Evolutionary conservation across 2,329 filamentous ascomycete species (phyloP), one percentile per base, ranked within the genome.

Genomic region (Phialemoniopsis sp.): DNA sequence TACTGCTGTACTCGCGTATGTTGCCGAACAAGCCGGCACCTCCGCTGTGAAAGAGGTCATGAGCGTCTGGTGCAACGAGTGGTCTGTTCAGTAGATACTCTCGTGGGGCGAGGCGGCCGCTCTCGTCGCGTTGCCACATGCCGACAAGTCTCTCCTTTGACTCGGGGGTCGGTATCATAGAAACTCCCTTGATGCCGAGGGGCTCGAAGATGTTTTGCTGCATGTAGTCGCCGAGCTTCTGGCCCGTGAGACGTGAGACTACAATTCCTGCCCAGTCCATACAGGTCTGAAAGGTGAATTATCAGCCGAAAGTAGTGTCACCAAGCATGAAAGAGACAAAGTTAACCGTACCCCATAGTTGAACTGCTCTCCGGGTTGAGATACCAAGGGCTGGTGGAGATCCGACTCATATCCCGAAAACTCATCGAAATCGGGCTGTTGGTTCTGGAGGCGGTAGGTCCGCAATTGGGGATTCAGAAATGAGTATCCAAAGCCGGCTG

Each of bases 11-110:
- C 34, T 86, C 80, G 8, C 67, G 65, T 0, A 80, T 78, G 43
- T 66, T 70, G 0, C 76, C 73, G 50, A 76, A 86, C 35, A 76
- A 63, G 3, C 82, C 82, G 4, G 69, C 80, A 5, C 82, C 82
- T 5, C 77, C 82, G 32, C 70, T 74, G 52, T 83, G 70, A 54
- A 82, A 73, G 10, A 74, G 41, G 1, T 44, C 35, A 10, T 66
- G 53, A 2, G 60, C 64, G 5, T 64, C 56, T 5, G 32, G 53
- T 34, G 58, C 64, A n/a, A 66, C 52, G 1, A 81, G 52, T 0
- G 76, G 62, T 3, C 58, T 56, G 3, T 68, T 68, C 36, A 68
- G 66, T 2, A 72, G 49, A 46, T 84, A 80, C 37, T 82, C 72
- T 32, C 67, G 51, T 1, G 52, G 41, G 4, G 47, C 47, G 7